Conservation (phyloP, 2,329 filamentous ascomycete species). For the Colletotrichum camelliae region DNA sequence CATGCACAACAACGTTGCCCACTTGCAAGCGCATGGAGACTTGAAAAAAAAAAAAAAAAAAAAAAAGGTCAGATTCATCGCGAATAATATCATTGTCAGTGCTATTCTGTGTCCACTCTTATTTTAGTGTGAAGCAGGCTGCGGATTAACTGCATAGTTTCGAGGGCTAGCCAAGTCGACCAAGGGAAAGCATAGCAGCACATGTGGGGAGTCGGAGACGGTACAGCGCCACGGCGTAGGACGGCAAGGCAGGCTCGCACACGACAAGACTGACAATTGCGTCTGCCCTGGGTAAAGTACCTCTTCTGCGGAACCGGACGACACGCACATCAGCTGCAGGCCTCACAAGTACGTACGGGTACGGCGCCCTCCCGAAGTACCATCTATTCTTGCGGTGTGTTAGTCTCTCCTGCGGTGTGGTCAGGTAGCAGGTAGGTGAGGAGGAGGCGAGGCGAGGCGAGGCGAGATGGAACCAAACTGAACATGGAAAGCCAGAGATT, state of each 20-base stretch:
- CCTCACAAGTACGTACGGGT: background rate
- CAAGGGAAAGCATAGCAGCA: background rate
- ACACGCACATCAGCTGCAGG: background rate
- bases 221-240: background rate
- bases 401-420: background rate
- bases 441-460: background rate
- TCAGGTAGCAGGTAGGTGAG: background rate
- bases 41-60: background rate
- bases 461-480: background rate
- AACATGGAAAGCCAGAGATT: background rate
- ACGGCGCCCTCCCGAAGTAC: background rate
- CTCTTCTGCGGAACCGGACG: background rate
- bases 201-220: background rate
- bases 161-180: slow-evolving; percentile 3
- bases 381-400: background rate
- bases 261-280: background rate
- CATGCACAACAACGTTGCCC: background rate
- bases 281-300: background rate
- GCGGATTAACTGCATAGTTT: background rate
- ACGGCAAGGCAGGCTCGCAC: background rate
- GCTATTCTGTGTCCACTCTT: background rate
- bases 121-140: slow-evolving; percentile 6
- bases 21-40: background rate
- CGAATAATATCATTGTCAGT: background rate
- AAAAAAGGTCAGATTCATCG: background rate